A percentile compares a stretch with the other conserved stretches of the same genome.
Evolutionary conservation across 768 basidiomycete species (phyloP).

Genomic region (Suillus fuscotomentosus): DNA sequence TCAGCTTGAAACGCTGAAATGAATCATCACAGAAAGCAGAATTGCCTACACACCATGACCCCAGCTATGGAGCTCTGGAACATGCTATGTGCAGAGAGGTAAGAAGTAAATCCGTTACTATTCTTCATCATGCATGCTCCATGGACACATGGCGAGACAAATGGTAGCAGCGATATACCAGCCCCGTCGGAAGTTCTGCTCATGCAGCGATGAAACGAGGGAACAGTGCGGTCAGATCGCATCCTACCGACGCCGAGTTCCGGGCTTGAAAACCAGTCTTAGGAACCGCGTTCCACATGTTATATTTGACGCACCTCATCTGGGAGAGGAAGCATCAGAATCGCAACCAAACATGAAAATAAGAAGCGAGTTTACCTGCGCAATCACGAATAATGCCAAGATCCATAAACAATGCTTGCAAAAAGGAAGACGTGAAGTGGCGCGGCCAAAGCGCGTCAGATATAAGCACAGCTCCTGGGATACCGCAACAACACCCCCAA

Average conservation of each 20-base stretch:
- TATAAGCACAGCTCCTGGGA: neutral
- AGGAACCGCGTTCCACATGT: conserved; percentile 10
- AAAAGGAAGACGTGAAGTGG: neutral
- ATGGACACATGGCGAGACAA: conserved; percentile 72
- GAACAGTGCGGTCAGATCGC: conserved; percentile 75
- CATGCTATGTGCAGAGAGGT: conserved; percentile 79
- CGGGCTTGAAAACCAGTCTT: conserved; percentile 41
- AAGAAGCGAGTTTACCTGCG: conserved; percentile 44
- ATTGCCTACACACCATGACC: conserved; percentile 58
- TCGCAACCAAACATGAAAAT: conserved; percentile 1
- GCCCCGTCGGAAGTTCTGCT: conserved; percentile 77
- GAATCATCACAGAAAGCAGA: neutral
- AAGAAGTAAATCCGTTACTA: conserved; percentile 76
- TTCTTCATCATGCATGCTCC: conserved; percentile 64
- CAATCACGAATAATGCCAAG: conserved; percentile 73
- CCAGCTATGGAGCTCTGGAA: conserved; percentile 81
- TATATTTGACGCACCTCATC: conserved; percentile 24
- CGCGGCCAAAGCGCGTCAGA: conserved; percentile 11
- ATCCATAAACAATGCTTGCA: conserved; percentile 70
- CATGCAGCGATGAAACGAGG: conserved; percentile 59
- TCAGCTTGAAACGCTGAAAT: neutral
- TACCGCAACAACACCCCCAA: conserved; percentile 48
- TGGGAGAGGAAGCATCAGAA: conserved; percentile 12
- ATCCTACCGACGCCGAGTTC: conserved; percentile 81
- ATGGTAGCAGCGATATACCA: conserved; percentile 81